phyloP scores from a whole-genome alignment of 139 green algal species.

The Tetraselmis striata region DNA sequence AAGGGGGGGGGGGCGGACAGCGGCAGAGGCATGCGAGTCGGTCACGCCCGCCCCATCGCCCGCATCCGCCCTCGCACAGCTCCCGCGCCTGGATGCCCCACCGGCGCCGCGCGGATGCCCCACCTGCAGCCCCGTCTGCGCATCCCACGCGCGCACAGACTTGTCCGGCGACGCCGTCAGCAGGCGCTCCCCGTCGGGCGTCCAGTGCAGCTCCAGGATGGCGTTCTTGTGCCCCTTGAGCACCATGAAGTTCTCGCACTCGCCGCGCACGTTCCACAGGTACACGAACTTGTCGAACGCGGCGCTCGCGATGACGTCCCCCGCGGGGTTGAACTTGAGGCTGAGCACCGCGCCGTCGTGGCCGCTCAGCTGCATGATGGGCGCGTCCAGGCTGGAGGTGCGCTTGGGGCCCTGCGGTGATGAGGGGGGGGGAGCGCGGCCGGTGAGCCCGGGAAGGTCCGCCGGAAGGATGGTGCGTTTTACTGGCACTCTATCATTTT shows the following conservation, averaged over 20 bases:
- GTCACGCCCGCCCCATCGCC: too few species aligned
- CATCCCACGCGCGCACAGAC: conserved; percentile 73
- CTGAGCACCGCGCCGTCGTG: conserved; percentile 76
- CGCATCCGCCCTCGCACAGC: too few species aligned
- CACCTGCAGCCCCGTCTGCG: conserved; percentile 42
- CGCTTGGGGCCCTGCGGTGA: conserved; percentile 28
- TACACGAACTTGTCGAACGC: conserved; percentile 79
- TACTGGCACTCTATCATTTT: too few species aligned
- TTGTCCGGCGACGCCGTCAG: conserved; percentile 79
- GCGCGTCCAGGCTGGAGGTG: conserved; percentile 58
- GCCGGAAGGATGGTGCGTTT: too few species aligned
- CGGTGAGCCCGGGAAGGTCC: too few species aligned
- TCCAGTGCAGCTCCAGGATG: conserved; percentile 89
- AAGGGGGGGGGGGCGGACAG: not conserved
- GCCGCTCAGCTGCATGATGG: conserved; percentile 80
- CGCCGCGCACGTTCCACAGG: conserved; percentile 79
- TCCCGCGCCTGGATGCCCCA: too few species aligned
- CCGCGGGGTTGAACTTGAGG: conserved; percentile 78
- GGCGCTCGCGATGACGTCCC: conserved; percentile 63
- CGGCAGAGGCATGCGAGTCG: too few species aligned
- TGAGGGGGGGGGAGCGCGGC: too few species aligned
- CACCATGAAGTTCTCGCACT: conserved; percentile 89
- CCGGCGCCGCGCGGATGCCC: too few species aligned
- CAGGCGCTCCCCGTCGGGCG: conserved; percentile 68
- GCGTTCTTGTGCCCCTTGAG: conserved; percentile 90